These are phyloP conservation scores for Fomitiporia mediterranea DNA, from an alignment of 1,284 basidiomycete genomes.

Conservation along the genomic window DNA sequence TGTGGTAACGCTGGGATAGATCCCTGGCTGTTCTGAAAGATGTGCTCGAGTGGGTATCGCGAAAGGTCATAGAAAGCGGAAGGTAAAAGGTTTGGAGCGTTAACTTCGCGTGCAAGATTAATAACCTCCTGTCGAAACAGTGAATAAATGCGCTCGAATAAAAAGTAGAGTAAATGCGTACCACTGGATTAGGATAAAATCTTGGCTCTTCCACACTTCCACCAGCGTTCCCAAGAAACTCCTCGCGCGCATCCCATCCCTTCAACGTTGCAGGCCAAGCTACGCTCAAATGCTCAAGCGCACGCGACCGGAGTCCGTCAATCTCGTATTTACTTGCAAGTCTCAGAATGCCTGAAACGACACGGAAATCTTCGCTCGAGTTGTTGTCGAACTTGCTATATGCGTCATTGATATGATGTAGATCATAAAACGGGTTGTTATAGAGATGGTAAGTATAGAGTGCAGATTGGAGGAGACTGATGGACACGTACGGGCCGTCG, in stretches of 20 bases:
- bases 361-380: conserved; percentile 55
- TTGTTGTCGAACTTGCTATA: conserved; percentile 58
- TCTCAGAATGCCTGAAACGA: conserved; percentile 64
- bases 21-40: conserved; percentile 51
- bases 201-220: conserved; percentile 37
- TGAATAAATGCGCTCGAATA: background rate
- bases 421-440: too few relatives aligned
- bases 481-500: conserved; percentile 60
- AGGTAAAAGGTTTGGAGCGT: conserved; percentile 54
- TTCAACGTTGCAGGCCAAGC: conserved; percentile 67
- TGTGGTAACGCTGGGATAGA: conserved; percentile 27
- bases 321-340: conserved; percentile 70
- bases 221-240: conserved; percentile 48
- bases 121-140: conserved; percentile 47
- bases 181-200: conserved; percentile 64
- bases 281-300: conserved; percentile 53
- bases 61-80: conserved; percentile 74
- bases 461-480: background rate
- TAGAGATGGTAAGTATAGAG: conserved; percentile 9
- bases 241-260: conserved; percentile 68
- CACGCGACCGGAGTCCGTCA: conserved; percentile 58
- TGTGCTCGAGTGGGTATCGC: conserved; percentile 58
- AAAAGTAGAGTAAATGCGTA: conserved; percentile 28
- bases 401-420: conserved; percentile 24
- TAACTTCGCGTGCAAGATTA: conserved; percentile 61